Evolutionary conservation across 1,284 basidiomycete species (phyloP), one percentile per base, ranked within the genome.

Genomic region (Tilletiaria anomala): DNA sequence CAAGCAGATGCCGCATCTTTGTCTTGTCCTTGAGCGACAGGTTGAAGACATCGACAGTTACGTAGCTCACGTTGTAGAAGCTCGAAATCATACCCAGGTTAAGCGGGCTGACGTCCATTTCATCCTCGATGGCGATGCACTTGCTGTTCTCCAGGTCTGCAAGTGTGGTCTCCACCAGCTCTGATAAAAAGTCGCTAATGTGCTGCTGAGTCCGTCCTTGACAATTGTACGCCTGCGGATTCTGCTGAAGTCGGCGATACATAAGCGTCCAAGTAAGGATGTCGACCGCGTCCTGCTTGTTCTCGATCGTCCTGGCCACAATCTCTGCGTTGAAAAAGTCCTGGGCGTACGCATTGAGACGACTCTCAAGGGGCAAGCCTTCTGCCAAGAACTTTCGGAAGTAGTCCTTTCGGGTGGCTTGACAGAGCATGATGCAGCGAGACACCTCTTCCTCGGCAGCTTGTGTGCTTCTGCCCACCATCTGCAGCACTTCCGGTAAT

Each of bases 261-360:
- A 96, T 93, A 69, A 83, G 86, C 18, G 85, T 85, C 85, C 85
- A 91, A 0, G 86, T 91, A 47, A 89, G 69, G 54, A 88, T 87
- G 68, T 91, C 86, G 20, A 61, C 51, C 1, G 59, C 55, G 5
- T 52, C 53, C 35, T 65, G 61, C 44, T 64, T 65, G 51, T 64
- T 60, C 72, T 96, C 89, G 48, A 99, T 93, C 3, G 91, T 97
- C 72, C 88, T 88, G 21, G 94, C 86, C 10, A 89, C 89, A 53
- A 97, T 93, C 70, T 99, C 93, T 1, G 91, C 86, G 49, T 97
- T 77, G 78, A 97, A 94, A 68, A 94, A 94, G 68, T 97, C 93
- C 60, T 96, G 89, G 86, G 72, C 64, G 37, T 51, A 58, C 17
- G 47, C 36, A n/a, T 50, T 40, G 3, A 66, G 48, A n/a, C 43